Percentiles rank a stretch among this genome's conserved stretches.
phyloP scores from a whole-genome alignment of 495 filamentous ascomycete species.

The Melanomma pulvis-pyrius region DNA sequence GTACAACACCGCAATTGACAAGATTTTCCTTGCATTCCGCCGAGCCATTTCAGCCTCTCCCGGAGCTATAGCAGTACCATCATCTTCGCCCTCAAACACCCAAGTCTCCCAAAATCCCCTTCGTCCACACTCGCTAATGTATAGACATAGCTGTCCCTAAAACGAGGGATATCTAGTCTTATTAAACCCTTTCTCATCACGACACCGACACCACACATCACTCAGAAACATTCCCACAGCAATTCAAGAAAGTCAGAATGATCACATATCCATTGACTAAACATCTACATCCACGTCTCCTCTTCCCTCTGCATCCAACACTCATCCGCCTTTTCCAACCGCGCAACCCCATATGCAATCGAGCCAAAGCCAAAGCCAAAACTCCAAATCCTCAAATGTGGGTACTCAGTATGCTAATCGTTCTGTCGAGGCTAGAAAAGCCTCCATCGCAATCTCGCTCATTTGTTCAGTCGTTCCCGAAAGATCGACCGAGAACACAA shows the following conservation, averaged over 20 bases:
- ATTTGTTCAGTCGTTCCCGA: not conserved
- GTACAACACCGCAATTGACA: too few species aligned
- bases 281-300: not conserved
- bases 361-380: not conserved
- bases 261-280: not conserved
- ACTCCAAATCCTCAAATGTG: not conserved
- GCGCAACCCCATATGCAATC: not conserved
- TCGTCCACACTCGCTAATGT: too few species aligned
- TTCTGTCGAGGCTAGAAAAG: not conserved
- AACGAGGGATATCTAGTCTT: not conserved
- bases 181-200: not conserved
- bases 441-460: not conserved
- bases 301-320: too few species aligned
- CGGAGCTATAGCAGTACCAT: too few species aligned
- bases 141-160: not conserved
- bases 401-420: not conserved
- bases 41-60: too few species aligned
- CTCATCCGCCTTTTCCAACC: too few species aligned
- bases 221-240: too few species aligned
- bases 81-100: too few species aligned
- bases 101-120: too few species aligned
- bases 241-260: too few species aligned
- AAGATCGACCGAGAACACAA: slow-evolving; percentile 1
- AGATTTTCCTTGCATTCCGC: too few species aligned
- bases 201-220: not conserved